Evolutionary conservation across 345 rosid genomes (phyloP).

Genomic region (Acer campestre): DNA sequence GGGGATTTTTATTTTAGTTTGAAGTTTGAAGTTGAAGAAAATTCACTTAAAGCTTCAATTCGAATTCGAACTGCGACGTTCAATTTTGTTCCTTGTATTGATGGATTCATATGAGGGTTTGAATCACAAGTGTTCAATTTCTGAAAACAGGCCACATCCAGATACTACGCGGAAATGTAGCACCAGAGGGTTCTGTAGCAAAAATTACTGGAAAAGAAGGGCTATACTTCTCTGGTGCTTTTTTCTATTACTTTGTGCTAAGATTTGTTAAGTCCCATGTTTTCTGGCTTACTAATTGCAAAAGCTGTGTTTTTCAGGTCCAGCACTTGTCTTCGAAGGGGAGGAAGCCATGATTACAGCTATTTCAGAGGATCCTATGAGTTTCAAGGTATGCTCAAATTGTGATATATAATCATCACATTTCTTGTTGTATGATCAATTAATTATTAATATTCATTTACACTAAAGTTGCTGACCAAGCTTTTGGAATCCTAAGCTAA

Average conservation of each 20-base stretch:
- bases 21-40: too few relatives aligned
- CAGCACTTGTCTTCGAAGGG: constrained; percentile 97
- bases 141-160: constrained; percentile 95
- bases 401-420: not conserved
- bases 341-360: constrained; percentile 93
- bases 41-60: too few relatives aligned
- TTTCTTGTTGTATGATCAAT: not conserved
- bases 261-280: not conserved
- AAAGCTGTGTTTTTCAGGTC: constrained; percentile 56
- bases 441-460: not conserved
- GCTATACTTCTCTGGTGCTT: constrained; percentile 79
- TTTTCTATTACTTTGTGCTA: constrained; percentile 5
- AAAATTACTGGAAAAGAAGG: constrained; percentile 99
- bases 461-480: not conserved
- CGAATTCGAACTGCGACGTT: too few relatives aligned
- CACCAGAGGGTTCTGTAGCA: constrained; percentile 99
- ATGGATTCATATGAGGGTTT: too few relatives aligned
- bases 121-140: too few relatives aligned
- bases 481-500: not conserved
- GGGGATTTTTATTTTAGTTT: too few relatives aligned
- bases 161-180: constrained; percentile 84
- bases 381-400: constrained; percentile 65
- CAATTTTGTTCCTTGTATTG: too few relatives aligned
- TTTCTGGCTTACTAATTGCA: not conserved
- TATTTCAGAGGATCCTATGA: constrained; percentile 75